Evolutionary conservation across 257 asterid genomes (phyloP).

Genomic region (Oldenlandia corymbosa): DNA sequence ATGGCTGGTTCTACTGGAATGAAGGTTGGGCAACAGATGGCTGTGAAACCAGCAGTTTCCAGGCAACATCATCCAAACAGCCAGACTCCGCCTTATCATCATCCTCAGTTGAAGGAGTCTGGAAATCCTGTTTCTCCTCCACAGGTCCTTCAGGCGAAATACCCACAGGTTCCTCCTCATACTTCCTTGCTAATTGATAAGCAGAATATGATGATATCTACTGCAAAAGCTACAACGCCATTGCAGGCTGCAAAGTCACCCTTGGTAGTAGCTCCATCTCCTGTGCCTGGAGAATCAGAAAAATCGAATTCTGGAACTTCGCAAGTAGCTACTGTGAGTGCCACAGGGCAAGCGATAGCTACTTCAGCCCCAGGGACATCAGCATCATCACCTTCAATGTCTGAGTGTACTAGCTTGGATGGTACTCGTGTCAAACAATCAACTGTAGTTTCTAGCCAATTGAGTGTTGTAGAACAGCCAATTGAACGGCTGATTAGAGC

Average conservation of each 20-base stretch:
- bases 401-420: constrained; percentile 75
- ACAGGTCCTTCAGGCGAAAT: constrained; percentile 67
- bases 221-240: constrained; percentile 71
- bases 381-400: constrained; percentile 90
- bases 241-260: constrained; percentile 83
- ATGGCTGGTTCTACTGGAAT: constrained; percentile 61
- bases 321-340: constrained; percentile 48
- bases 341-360: constrained; percentile 73
- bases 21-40: constrained; percentile 80
- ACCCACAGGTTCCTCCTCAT: constrained; percentile 78
- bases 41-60: constrained; percentile 61
- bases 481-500: constrained; percentile 72
- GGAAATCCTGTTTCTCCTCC: constrained; percentile 62
- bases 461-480: constrained; percentile 65
- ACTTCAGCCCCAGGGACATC: constrained; percentile 97
- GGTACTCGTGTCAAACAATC: constrained; percentile 65
- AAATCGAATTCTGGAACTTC: constrained; percentile 52
- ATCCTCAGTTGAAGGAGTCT: constrained; percentile 59
- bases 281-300: constrained; percentile 84
- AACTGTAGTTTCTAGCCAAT: constrained; percentile 51
- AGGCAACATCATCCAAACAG: constrained; percentile 54
- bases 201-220: constrained; percentile 57
- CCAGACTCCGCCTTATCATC: constrained; percentile 66
- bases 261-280: constrained; percentile 83
- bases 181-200: constrained; percentile 84